Evolutionary conservation across 192 early-diverging fungal species (phyloP).

Genomic region (Allomyces macrogynus): DNA sequence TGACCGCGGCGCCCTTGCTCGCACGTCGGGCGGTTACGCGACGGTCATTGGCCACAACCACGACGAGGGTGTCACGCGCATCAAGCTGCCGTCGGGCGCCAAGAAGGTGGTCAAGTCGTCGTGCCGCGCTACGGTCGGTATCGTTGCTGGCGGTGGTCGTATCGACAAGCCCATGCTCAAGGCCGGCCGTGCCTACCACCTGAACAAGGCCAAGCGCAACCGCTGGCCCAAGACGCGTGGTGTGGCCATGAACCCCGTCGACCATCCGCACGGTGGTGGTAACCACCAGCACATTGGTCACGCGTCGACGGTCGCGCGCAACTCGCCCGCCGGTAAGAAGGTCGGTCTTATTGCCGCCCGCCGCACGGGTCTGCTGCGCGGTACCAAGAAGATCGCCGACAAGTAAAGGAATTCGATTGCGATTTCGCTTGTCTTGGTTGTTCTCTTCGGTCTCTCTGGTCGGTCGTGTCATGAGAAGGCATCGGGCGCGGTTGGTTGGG

Average conservation of each 20-base stretch:
- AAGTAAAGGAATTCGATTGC: constrained; percentile 10
- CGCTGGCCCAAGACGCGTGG: constrained; percentile 99
- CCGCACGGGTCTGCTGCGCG: constrained; percentile 96
- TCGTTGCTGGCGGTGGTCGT: constrained; percentile 97
- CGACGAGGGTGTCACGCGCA: constrained; percentile 88
- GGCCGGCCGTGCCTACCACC: constrained; percentile 99
- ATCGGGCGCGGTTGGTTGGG: no score
- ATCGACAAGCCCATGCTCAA: constrained; percentile 99
- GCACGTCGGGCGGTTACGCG: constrained; percentile 93
- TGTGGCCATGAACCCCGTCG: constrained; percentile 99
- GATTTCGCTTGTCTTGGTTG: not conserved
- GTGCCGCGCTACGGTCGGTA: constrained; percentile 91
- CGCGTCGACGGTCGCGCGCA: constrained; percentile 88
- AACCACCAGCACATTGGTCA: constrained; percentile 99
- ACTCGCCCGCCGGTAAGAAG: constrained; percentile 93
- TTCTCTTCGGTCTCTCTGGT: no score
- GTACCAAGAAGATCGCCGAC: constrained; percentile 91
- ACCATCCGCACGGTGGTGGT: constrained; percentile 96
- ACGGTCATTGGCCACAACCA: constrained; percentile 94
- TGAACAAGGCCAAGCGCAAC: constrained; percentile 98
- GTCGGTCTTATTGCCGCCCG: constrained; percentile 79
- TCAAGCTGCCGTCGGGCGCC: constrained; percentile 95
- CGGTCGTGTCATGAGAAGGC: no score
- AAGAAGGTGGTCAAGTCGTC: constrained; percentile 84
- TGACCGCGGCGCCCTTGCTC: constrained; percentile 89